Base-by-base conservation (phyloP, 1,284 basidiomycete genomes). In the Grifola frondosa region DNA sequence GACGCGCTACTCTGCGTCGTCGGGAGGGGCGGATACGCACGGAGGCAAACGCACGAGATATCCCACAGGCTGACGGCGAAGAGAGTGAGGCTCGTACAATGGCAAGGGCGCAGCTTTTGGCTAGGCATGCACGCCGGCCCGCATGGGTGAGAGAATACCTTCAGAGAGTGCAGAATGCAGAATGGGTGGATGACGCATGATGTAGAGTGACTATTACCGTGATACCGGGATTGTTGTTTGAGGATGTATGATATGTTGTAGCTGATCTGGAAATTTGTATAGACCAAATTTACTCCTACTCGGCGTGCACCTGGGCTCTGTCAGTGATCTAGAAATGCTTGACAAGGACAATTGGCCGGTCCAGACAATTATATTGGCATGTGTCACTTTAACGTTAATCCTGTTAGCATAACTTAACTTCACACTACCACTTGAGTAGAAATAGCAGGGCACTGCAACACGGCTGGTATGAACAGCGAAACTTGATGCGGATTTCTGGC, bases 121-220 rank as follows among this genome's bases (percentile, higher is more conserved):
- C 63, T 16, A 68, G 73, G 48, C 74, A 84, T 53, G 63, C 60
- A 37, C 70, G 75, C 37, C 71, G 81, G 40, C 75, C 80, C 13
- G 56, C 35, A 19, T 89, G 86, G 87, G 70, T 88, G 34, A 69
- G 69, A 49, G 70, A 70, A 47, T 89, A 89, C 57, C 73, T 86
- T 44, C 73, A 77, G 23, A 70, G 85, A 21, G 86, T 84, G 38
- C 69, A 78, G 46, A 69, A 64, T 39, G 78, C 75, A 36, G 86
- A 84, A 31, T 88, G 83, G 83, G 72, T 80, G 30, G 87, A 88
- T 47, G 84, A 88, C 49, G 55, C 53, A n/a, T n/a, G n/a, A n/a
- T n/a, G 38, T 62, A 56, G 54, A 54, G 23, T 26, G 13, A 15
- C 32, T 16, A 9, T 30, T 21, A 5, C 19, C 17, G 10, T 22